Conservation (phyloP, 129 eudicot genomes). For the Tanacetum coccineum region DNA sequence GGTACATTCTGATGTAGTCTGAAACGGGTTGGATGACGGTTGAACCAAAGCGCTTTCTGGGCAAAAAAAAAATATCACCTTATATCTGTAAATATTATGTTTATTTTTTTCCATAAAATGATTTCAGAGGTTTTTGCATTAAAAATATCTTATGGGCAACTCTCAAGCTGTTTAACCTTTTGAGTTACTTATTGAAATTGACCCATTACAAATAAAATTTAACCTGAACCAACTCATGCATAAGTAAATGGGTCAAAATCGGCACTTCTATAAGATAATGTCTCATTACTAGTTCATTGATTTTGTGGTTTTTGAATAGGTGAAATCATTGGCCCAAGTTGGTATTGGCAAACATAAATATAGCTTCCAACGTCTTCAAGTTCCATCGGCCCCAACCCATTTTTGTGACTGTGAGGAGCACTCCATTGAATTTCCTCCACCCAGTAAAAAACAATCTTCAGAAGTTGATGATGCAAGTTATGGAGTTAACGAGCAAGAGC, state of each 20-base stretch:
- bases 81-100: too few relatives aligned
- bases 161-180: too few relatives aligned
- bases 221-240: background rate
- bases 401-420: constrained; percentile 96
- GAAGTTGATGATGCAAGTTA: constrained; percentile 36
- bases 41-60: too few relatives aligned
- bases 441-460: constrained; percentile 18
- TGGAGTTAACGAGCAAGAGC: constrained; percentile 62
- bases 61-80: too few relatives aligned
- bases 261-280: background rate
- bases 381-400: constrained; percentile 65
- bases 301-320: constrained; percentile 37
- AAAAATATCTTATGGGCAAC: too few relatives aligned
- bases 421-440: constrained; percentile 31
- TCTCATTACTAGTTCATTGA: constrained; percentile 1
- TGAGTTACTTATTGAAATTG: background rate
- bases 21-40: too few relatives aligned
- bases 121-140: too few relatives aligned
- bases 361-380: constrained; percentile 84
- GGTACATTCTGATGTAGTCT: too few relatives aligned
- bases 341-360: constrained; percentile 98
- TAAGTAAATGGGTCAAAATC: constrained; percentile 2
- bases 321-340: constrained; percentile 63
- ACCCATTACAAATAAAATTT: background rate
- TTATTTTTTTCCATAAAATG: too few relatives aligned